A percentile compares a stretch with the other conserved stretches of the same genome.
Evolutionary conservation across 768 basidiomycete genomes (phyloP).

Genomic region (Auricularia auricula-judae): DNA sequence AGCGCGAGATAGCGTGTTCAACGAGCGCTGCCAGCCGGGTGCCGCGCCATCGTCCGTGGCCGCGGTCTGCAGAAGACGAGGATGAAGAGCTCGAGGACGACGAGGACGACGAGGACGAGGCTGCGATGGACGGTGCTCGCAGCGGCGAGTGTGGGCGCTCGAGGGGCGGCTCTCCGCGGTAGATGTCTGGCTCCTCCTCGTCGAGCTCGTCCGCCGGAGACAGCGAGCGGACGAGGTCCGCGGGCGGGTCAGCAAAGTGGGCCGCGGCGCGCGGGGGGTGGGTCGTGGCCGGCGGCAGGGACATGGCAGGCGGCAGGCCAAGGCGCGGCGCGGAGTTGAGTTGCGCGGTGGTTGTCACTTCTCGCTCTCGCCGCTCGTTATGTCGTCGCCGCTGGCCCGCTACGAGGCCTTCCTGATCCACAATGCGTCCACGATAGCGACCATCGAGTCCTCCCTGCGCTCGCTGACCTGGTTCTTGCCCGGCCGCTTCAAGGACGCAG

Average conservation of each 20-base stretch:
- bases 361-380: not conserved
- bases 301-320: not conserved
- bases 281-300: not conserved
- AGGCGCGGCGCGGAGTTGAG: not conserved
- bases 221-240: not conserved
- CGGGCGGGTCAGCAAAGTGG: not conserved
- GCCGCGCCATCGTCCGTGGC: constrained; percentile 25
- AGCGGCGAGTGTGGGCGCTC: constrained; percentile 7
- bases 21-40: constrained; percentile 45
- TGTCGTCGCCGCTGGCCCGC: constrained; percentile 20
- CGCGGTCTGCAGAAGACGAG: constrained; percentile 28
- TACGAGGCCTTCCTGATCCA: constrained; percentile 79
- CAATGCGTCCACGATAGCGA: constrained; percentile 76
- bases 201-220: constrained; percentile 3
- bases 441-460: constrained; percentile 79
- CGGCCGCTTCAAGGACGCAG: constrained; percentile 94
- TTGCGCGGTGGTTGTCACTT: not conserved
- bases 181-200: constrained; percentile 41
- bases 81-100: constrained; percentile 18
- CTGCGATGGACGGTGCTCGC: constrained; percentile 15
- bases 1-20: constrained; percentile 60
- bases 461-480: constrained; percentile 94
- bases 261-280: not conserved
- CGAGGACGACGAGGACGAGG: constrained; percentile 17
- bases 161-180: constrained; percentile 36